Percentiles rank a stretch among this genome's conserved stretches.
phyloP scores from a whole-genome alignment of 805 yeast species.

The Candida khao-thaluensis region DNA sequence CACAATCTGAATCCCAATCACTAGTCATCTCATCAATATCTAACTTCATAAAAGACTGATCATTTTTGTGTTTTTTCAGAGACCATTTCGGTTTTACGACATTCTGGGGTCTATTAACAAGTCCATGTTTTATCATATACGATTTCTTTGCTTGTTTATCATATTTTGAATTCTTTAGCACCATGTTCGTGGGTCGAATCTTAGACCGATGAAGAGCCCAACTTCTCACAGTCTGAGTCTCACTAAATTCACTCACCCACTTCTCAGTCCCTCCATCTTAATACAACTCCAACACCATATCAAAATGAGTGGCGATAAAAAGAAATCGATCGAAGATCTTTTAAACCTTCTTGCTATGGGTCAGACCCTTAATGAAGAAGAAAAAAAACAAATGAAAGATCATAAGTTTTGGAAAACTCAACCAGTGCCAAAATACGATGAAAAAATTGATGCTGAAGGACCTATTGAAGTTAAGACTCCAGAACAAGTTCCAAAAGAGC shows the following conservation, averaged over 20 bases:
- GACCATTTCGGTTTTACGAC: constrained; percentile 33
- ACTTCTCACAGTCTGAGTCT: no score
- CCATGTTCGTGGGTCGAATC: constrained; percentile 33
- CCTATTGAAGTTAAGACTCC: constrained; percentile 78
- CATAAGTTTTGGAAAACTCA: constrained; percentile 98
- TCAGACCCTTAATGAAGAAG: constrained; percentile 53
- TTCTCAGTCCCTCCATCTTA: no score
- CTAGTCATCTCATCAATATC: constrained; percentile 32
- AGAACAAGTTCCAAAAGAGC: constrained; percentile 66
- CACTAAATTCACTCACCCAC: no score
- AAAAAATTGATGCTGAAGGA: constrained; percentile 65
- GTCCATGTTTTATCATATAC: constrained; percentile 43
- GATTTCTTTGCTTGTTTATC: constrained; percentile 41
- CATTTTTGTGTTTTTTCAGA: constrained; percentile 23
- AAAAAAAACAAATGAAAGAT: constrained; percentile 75
- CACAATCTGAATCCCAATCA: constrained; percentile 40
- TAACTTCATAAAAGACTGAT: constrained; percentile 20
- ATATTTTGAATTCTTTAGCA: constrained; percentile 43
- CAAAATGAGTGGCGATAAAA: constrained; percentile 2
- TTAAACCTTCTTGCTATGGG: constrained; percentile 54
- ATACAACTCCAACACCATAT: not conserved
- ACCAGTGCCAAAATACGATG: constrained; percentile 83
- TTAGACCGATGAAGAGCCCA: no score
- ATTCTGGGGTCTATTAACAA: constrained; percentile 16
- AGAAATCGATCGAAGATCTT: constrained; percentile 53